Conservation (phyloP, 768 basidiomycete genomes). For the Grammothele lineata region DNA sequence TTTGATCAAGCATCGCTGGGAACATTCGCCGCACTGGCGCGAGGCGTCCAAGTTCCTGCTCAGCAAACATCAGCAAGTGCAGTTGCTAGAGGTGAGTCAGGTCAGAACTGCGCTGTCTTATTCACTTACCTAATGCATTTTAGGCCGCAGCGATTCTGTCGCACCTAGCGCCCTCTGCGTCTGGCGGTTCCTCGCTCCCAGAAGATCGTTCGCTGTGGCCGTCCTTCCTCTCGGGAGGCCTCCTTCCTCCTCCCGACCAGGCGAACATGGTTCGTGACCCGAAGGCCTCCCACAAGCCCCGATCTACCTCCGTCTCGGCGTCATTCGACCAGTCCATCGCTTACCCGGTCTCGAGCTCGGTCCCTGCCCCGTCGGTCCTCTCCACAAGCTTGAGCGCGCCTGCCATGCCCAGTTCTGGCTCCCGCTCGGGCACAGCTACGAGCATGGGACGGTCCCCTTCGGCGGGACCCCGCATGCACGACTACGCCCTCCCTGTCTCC, state of each 20-base stretch:
- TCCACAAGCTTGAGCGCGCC: conserved; percentile 10
- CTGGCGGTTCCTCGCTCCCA: conserved; percentile 74
- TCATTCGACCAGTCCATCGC: conserved; percentile 16
- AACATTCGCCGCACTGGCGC: conserved; percentile 94
- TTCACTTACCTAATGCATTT: too few relatives aligned
- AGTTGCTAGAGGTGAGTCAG: conserved; percentile 87
- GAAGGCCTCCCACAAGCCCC: conserved; percentile 5
- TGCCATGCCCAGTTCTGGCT: conserved; percentile 2
- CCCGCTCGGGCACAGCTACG: conserved; percentile 22
- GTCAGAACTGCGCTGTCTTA: too few relatives aligned
- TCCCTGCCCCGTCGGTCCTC: conserved; percentile 35
- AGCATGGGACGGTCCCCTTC: conserved; percentile 12
- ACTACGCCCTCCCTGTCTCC: conserved; percentile 49
- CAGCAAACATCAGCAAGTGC: conserved; percentile 97
- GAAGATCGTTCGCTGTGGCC: conserved; percentile 95
- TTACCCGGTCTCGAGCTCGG: conserved; percentile 46
- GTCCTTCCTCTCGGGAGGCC: conserved; percentile 69
- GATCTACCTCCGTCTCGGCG: conserved; percentile 9
- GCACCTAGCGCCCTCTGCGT: conserved; percentile 66
- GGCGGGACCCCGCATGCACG: conserved; percentile 60
- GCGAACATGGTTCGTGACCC: conserved; percentile 13
- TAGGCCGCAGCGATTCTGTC: conserved; percentile 94
- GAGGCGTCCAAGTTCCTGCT: conserved; percentile 87
- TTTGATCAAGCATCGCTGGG: conserved; percentile 97
- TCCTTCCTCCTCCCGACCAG: conserved; percentile 48